Evolutionary conservation across 352 stramenopile genomes (phyloP).

Genomic region (Phytophthora agathidicida): DNA sequence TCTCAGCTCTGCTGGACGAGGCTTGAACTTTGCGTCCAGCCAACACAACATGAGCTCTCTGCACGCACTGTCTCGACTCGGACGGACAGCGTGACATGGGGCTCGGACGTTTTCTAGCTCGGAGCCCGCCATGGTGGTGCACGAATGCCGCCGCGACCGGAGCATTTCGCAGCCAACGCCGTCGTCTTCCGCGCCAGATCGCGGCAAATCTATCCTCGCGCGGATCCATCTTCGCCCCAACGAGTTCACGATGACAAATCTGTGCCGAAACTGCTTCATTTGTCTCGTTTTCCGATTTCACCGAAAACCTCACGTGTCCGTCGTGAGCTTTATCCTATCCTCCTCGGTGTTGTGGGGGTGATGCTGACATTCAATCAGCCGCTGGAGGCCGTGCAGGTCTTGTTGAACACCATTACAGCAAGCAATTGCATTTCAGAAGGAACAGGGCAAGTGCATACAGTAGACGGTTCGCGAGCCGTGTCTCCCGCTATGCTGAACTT

Average conservation of each 20-base stretch:
- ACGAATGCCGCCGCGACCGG: background rate
- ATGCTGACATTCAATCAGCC: constrained; percentile 3
- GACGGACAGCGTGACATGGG: constrained; percentile 18
- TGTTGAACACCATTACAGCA: constrained; percentile 5
- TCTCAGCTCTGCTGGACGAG: background rate
- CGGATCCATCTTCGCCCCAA: constrained; percentile 7
- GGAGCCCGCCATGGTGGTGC: background rate
- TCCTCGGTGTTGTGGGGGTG: constrained; percentile 2
- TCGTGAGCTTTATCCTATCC: constrained; percentile 9
- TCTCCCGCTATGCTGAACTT: no score
- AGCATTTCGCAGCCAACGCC: constrained; percentile 9
- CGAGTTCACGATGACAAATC: constrained; percentile 16
- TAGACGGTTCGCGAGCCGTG: no score
- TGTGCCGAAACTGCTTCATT: constrained; percentile 3
- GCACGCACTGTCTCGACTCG: no score
- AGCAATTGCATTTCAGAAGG: no score
- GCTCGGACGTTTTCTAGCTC: constrained; percentile 14
- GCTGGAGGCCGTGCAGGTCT: background rate
- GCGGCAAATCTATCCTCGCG: constrained; percentile 1
- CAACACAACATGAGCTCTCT: constrained; percentile 6
- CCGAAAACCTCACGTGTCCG: constrained; percentile 10
- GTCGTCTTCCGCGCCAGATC: constrained; percentile 6
- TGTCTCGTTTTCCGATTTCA: constrained; percentile 11
- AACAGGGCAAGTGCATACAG: no score
- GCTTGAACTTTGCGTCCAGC: constrained; percentile 12